A percentile compares a stretch with the other conserved stretches of the same genome.
Evolutionary conservation across 306 rosid genomes (phyloP).

Genomic region (Prunus armeniaca): DNA sequence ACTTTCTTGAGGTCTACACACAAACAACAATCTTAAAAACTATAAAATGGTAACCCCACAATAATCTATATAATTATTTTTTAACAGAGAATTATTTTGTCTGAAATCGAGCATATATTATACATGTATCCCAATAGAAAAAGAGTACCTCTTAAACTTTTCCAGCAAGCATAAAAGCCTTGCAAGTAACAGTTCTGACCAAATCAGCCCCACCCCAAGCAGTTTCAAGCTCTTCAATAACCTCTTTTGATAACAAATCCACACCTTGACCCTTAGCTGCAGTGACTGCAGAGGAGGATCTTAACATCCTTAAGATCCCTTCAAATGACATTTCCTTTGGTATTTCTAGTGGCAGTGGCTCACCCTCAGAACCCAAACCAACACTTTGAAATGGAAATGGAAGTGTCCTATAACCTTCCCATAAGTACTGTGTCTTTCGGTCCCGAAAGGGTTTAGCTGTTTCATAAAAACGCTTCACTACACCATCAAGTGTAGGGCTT

Average conservation of each 20-base stretch:
- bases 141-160: not conserved
- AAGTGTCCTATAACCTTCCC: slow-evolving; percentile 28
- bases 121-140: not conserved
- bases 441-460: slow-evolving; percentile 7
- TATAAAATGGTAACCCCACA: too few relatives aligned
- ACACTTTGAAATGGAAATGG: slow-evolving; percentile 37
- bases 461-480: not conserved
- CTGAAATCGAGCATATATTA: too few relatives aligned
- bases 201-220: slow-evolving; percentile 27
- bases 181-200: slow-evolving; percentile 7
- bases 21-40: too few relatives aligned
- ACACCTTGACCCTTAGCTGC: slow-evolving; percentile 29
- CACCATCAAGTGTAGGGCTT: slow-evolving; percentile 14
- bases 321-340: slow-evolving; percentile 12
- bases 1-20: too few relatives aligned
- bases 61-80: too few relatives aligned
- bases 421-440: not conserved
- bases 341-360: slow-evolving; percentile 28
- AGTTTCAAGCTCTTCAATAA: slow-evolving; percentile 15
- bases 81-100: too few relatives aligned
- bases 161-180: slow-evolving; percentile 35
- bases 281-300: slow-evolving; percentile 24
- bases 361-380: slow-evolving; percentile 38
- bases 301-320: slow-evolving; percentile 7
- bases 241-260: slow-evolving; percentile 22